A percentile compares a stretch with the other conserved stretches of the same genome.
Evolutionary conservation across 2,329 filamentous ascomycete species (phyloP).

Genomic region (Trichoderma lentiforme): DNA sequence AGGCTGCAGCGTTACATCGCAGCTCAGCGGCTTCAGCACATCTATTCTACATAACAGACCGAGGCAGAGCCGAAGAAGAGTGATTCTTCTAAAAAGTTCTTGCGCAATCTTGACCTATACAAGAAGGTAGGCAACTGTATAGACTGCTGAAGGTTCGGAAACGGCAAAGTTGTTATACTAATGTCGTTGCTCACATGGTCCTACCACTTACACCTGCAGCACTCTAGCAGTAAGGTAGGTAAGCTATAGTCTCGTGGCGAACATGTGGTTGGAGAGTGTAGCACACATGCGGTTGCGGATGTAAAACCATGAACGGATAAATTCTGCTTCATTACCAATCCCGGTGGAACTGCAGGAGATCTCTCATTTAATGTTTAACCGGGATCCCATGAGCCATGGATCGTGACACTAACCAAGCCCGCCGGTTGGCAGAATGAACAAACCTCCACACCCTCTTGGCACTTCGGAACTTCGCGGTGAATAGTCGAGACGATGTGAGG

Average conservation of each 20-base stretch:
- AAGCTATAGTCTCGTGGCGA: not conserved
- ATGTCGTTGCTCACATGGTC: not conserved
- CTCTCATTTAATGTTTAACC: not conserved
- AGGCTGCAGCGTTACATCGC: conserved; percentile 8
- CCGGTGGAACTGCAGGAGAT: not conserved
- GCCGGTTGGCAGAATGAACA: not conserved
- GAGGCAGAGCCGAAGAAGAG: conserved; percentile 9
- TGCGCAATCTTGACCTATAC: conserved; percentile 1
- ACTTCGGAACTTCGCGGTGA: conserved; percentile 1
- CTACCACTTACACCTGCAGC: not conserved
- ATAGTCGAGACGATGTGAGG: not conserved
- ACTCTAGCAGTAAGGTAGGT: not conserved
- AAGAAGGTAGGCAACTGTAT: not conserved
- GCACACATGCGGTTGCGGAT: not conserved
- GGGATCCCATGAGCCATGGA: not conserved
- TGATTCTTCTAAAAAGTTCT: not conserved
- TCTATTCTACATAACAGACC: not conserved
- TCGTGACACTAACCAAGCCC: not conserved
- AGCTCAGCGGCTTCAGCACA: not conserved
- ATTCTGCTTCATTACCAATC: not conserved
- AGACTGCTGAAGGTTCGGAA: not conserved
- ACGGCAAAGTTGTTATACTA: not conserved
- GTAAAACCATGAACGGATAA: not conserved
- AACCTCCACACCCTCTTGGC: not conserved
- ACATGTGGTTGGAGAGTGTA: not conserved